Percentiles rank a stretch among this genome's conserved stretches.
Conservation (phyloP, 805 yeast genomes). For the Ogataea paraovalis region DNA sequence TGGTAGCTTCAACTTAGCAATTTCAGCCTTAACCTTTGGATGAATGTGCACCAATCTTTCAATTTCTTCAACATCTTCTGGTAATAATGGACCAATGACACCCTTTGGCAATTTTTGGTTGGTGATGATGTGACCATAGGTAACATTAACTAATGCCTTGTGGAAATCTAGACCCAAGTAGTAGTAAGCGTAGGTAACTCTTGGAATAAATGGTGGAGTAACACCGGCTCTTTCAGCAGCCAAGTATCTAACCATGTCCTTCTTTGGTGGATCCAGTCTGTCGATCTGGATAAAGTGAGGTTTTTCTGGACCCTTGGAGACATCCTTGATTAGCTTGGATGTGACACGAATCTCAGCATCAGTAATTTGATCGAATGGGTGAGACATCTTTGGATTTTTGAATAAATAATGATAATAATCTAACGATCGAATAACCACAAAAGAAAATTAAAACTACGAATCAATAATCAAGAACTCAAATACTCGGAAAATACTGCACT, state of each 20-base stretch:
- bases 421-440: background rate
- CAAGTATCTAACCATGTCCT: slow-evolving; percentile 60
- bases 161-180: slow-evolving; percentile 51
- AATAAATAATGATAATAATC: background rate
- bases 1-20: slow-evolving; percentile 65
- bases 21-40: slow-evolving; percentile 59
- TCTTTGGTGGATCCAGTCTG: slow-evolving; percentile 75
- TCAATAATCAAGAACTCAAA: too few species aligned
- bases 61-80: slow-evolving; percentile 54
- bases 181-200: slow-evolving; percentile 67
- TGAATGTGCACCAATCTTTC: slow-evolving; percentile 50
- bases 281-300: slow-evolving; percentile 67
- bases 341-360: slow-evolving; percentile 57
- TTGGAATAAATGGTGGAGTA: slow-evolving; percentile 54
- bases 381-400: slow-evolving; percentile 22
- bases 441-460: background rate
- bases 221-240: slow-evolving; percentile 60
- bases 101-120: slow-evolving; percentile 55
- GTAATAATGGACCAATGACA: slow-evolving; percentile 66
- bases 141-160: slow-evolving; percentile 69
- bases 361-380: slow-evolving; percentile 58
- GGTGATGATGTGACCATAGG: slow-evolving; percentile 58
- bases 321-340: slow-evolving; percentile 56
- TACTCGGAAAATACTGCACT: too few species aligned
- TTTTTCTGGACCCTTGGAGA: slow-evolving; percentile 45